Evolutionary conservation across 192 early-diverging fungal genomes (phyloP), one percentile per base, ranked within the genome.

Genomic region (Phycomyces blakesleeanus): DNA sequence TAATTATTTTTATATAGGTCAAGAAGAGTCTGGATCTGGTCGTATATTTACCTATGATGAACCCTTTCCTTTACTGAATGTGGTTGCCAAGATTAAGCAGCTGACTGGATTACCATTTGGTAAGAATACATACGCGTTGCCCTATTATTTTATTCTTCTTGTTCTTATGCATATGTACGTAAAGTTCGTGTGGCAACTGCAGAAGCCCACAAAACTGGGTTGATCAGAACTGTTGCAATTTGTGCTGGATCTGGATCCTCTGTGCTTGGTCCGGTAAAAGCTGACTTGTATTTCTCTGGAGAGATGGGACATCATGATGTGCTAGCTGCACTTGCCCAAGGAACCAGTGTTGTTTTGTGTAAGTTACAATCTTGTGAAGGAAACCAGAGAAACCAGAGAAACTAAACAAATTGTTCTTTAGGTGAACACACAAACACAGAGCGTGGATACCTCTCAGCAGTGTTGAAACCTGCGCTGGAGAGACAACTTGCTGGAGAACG

Each of bases 281-380:
- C 92, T 3, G 94, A 96, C 71, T 64, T 98, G 25, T 93, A 85
- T 64, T 83, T 93, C 34, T 94, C 96, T 8, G 96, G 95, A 14
- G 96, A 98, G 81, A 93, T 98, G 88, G 86, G 86, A 14, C 96
- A 98, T 66, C 96, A 98, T 55, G 93, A 94, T 44, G 86, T 95
- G 5, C 80, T 98, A n/a, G 91, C 85, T 24, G 90, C 92, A 12
- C 58, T 90, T 5, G 86, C 84, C 9, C 81, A 85, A 44, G 80
- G 83, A 57, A 91, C 86, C 12, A 91, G 90, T 61, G 92, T 95
- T 3, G 82, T 98, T 39, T 77, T 98, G 58, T 91, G 85, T 73
- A 70, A 78, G 72, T 57, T 29, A 44, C 51, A 25, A 47, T 70
- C 8, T 61, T 49, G 3, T 24, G 6, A 11, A n/a, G 21, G 39